phyloP scores from a whole-genome alignment of 139 green algal species.

The Zygnema circumcarinatum region DNA sequence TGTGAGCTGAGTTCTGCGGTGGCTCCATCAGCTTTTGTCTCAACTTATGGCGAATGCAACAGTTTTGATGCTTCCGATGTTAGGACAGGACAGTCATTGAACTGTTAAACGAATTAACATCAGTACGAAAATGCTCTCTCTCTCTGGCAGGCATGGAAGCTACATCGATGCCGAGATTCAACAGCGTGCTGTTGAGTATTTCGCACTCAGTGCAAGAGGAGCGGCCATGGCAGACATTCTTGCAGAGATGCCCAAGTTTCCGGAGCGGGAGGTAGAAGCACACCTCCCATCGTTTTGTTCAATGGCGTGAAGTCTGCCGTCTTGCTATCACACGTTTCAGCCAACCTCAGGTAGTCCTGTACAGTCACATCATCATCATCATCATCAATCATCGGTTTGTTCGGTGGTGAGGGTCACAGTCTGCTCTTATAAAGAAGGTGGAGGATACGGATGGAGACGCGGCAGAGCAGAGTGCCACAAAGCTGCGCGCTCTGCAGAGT shows the following conservation, averaged over 20 bases:
- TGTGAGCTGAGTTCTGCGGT: no score
- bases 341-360: no score
- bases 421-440: constrained; percentile 49
- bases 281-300: neutral
- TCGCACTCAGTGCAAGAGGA: constrained; percentile 62
- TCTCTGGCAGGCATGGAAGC: constrained; percentile 62
- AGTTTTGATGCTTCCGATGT: no score
- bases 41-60: no score
- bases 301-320: neutral
- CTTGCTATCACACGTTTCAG: neutral
- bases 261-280: constrained; percentile 52
- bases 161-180: constrained; percentile 88
- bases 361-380: neutral
- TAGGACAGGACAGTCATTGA: no score
- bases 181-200: constrained; percentile 92
- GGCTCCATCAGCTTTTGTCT: no score
- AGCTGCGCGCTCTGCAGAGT: constrained; percentile 14
- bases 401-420: constrained; percentile 30
- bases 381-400: neutral
- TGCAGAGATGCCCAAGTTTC: constrained; percentile 69
- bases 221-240: constrained; percentile 59
- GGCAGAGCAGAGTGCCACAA: constrained; percentile 21
- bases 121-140: no score
- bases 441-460: constrained; percentile 39
- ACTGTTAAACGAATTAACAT: no score